Conservation (phyloP, 306 rosid genomes). For the Pterocarpus santalinus region DNA sequence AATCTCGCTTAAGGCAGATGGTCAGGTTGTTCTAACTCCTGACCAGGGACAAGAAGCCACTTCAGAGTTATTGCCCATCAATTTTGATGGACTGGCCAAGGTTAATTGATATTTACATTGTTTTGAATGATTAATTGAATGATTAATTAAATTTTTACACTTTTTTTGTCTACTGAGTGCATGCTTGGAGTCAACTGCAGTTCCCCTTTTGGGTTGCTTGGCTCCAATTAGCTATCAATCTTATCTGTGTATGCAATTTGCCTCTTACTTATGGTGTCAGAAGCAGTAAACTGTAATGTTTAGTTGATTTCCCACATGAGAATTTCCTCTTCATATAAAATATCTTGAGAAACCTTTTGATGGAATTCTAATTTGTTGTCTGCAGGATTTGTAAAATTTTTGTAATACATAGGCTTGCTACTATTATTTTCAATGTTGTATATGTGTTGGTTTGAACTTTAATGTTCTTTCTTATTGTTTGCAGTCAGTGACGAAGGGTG, state of each 20-base stretch:
- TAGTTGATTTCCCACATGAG: constrained; percentile 10
- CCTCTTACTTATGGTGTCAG: background rate
- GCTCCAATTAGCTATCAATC: constrained; percentile 29
- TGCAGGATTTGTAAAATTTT: constrained; percentile 15
- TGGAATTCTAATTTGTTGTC: constrained; percentile 16
- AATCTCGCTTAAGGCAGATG: constrained; percentile 68
- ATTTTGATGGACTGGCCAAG: constrained; percentile 86
- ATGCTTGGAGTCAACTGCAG: constrained; percentile 14
- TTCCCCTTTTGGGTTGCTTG: background rate
- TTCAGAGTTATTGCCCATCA: constrained; percentile 85
- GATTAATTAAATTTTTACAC: constrained; percentile 5
- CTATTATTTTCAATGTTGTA: background rate
- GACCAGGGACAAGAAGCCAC: constrained; percentile 76
- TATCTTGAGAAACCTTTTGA: constrained; percentile 8
- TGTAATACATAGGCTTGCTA: background rate
- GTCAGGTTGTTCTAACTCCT: constrained; percentile 78
- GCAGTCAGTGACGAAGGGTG: constrained; percentile 90
- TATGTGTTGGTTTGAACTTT: constrained; percentile 16
- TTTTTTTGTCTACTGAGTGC: background rate
- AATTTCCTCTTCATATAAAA: background rate
- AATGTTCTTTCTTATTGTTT: constrained; percentile 47
- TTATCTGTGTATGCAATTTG: background rate
- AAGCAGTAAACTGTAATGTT: constrained; percentile 3
- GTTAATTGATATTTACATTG: constrained; percentile 46
- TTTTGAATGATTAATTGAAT: background rate